Conservation (phyloP, 495 filamentous ascomycete genomes). For the Aspergillus affinis region DNA sequence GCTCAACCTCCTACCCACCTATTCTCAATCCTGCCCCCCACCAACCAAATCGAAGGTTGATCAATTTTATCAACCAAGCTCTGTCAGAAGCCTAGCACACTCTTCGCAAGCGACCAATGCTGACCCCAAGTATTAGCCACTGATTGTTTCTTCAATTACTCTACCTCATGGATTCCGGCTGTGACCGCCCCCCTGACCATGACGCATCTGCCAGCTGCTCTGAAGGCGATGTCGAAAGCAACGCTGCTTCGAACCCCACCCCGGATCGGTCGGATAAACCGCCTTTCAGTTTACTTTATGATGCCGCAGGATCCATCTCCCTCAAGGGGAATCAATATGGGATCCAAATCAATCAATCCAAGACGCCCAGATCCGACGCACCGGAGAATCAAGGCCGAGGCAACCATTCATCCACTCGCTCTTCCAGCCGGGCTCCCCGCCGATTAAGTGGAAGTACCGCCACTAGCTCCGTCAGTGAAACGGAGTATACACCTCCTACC, state of each 20-base stretch:
- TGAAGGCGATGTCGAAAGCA: slow-evolving; percentile 13
- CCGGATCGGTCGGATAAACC: slow-evolving; percentile 23
- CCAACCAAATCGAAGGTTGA: not conserved
- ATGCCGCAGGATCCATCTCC: slow-evolving; percentile 16
- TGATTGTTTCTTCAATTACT: not conserved
- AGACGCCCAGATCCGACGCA: slow-evolving; percentile 22
- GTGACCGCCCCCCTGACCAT: slow-evolving; percentile 43
- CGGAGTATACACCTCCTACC: slow-evolving; percentile 35
- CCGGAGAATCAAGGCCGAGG: slow-evolving; percentile 27
- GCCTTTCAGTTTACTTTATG: slow-evolving; percentile 14
- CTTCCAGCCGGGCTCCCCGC: slow-evolving; percentile 70
- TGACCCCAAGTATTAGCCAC: not conserved
- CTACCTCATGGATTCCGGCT: not conserved
- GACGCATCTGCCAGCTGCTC: slow-evolving; percentile 13
- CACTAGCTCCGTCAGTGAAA: slow-evolving; percentile 61
- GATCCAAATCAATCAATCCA: slow-evolving; percentile 17
- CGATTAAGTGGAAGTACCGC: slow-evolving; percentile 75
- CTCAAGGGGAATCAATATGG: slow-evolving; percentile 10
- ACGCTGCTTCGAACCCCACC: slow-evolving; percentile 8
- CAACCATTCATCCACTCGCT: slow-evolving; percentile 53
- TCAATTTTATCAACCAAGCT: not conserved
- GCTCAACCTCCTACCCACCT: too few relatives aligned
- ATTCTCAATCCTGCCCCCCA: too few relatives aligned
- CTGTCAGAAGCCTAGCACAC: not conserved
- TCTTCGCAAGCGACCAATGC: not conserved